A percentile compares a stretch with the other conserved stretches of the same genome.
These are phyloP conservation scores for Byssothecium circinans DNA, from an alignment of 2,329 filamentous ascomycete genomes.

Conservation along the genomic window DNA sequence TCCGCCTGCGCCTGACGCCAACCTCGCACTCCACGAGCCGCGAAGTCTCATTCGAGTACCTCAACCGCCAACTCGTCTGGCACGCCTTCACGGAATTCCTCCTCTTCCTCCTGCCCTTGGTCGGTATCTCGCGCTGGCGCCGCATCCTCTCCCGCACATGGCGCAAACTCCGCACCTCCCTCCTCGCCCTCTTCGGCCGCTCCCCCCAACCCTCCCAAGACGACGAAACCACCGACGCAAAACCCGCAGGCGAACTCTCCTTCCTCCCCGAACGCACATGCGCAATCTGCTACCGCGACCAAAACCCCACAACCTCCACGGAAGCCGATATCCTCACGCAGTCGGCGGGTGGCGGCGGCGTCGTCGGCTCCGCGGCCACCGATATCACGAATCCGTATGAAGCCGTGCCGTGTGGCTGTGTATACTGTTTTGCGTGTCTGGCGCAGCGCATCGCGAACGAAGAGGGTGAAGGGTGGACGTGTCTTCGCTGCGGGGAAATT, in stretches of 20 bases:
- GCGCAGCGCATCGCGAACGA: slow-evolving; percentile 86
- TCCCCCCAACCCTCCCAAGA: slow-evolving; percentile 52
- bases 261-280: slow-evolving; percentile 94
- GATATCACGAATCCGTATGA: slow-evolving; percentile 98
- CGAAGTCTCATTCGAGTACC: slow-evolving; percentile 95
- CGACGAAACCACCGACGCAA: slow-evolving; percentile 45
- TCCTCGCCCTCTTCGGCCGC: slow-evolving; percentile 54
- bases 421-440: slow-evolving; percentile 97
- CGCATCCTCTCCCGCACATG: slow-evolving; percentile 86
- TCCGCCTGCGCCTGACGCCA: slow-evolving; percentile 82
- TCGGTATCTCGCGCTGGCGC: slow-evolving; percentile 90
- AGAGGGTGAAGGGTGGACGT: slow-evolving; percentile 92
- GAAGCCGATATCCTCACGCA: slow-evolving; percentile 74
- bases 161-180: slow-evolving; percentile 69
- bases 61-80: slow-evolving; percentile 97
- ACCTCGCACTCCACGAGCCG: slow-evolving; percentile 80
- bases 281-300: slow-evolving; percentile 94
- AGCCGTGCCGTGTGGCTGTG: slow-evolving; percentile 81
- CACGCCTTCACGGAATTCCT: slow-evolving; percentile 99
- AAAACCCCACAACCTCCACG: slow-evolving; percentile 67
- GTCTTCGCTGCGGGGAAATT: slow-evolving; percentile 81
- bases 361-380: slow-evolving; percentile 84
- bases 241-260: slow-evolving; percentile 69
- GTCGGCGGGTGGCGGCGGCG: slow-evolving; percentile 67
- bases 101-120: slow-evolving; percentile 94